Conservation (phyloP, 192 early-diverging fungal species). For the Chytriomyces confervae region DNA sequence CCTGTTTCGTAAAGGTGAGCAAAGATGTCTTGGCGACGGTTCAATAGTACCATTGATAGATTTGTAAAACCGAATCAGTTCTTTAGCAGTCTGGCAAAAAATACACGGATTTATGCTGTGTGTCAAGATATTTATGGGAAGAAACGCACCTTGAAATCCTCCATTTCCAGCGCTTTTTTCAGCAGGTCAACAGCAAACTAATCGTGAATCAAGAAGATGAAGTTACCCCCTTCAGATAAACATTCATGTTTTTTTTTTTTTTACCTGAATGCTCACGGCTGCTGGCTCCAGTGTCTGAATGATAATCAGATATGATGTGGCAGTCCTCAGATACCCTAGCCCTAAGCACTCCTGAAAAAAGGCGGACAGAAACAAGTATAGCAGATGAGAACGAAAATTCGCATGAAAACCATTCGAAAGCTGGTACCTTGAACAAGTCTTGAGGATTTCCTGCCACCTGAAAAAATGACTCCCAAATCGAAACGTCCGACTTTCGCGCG, state of each 20-base stretch:
- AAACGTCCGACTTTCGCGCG: slow-evolving; percentile 94
- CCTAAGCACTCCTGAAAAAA: slow-evolving; percentile 68
- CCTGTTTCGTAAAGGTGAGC: neutral
- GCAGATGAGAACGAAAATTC: neutral
- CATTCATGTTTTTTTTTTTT: no score
- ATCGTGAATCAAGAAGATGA: slow-evolving; percentile 1
- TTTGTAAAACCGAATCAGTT: slow-evolving; percentile 77
- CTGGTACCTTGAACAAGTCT: slow-evolving; percentile 77
- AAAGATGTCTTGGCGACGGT: neutral
- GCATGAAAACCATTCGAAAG: neutral
- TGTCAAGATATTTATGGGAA: neutral
- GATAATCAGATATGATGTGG: slow-evolving; percentile 91
- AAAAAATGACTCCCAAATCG: slow-evolving; percentile 90
- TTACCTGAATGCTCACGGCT: slow-evolving; percentile 66
- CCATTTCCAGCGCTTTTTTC: slow-evolving; percentile 71
- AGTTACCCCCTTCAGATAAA: slow-evolving; percentile 1
- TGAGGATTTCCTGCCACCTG: slow-evolving; percentile 82
- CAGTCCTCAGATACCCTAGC: slow-evolving; percentile 73
- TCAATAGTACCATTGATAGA: slow-evolving; percentile 71
- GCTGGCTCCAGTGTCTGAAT: slow-evolving; percentile 87
- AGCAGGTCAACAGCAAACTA: slow-evolving; percentile 68
- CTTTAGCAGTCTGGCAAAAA: slow-evolving; percentile 66
- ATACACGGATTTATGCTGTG: neutral
- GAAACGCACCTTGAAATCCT: slow-evolving; percentile 75
- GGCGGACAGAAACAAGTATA: neutral